Percentiles rank a stretch among this genome's conserved stretches.
These are phyloP conservation scores for Tritrichomonas musculus DNA, from an alignment of 208 protist species.

Conservation along the genomic window DNA sequence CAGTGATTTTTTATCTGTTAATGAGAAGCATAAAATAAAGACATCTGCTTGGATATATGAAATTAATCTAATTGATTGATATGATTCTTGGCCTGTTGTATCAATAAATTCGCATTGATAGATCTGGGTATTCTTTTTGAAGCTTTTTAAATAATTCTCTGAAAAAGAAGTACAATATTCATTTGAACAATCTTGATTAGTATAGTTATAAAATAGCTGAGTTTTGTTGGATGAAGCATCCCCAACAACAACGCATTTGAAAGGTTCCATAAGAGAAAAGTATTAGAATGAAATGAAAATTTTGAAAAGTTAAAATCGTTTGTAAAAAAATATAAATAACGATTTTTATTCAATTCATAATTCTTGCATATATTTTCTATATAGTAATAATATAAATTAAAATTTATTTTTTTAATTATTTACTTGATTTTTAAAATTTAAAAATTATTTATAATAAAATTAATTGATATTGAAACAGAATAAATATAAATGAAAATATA, in stretches of 20 bases:
- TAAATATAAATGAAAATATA: too few relatives aligned
- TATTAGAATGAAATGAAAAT: too few relatives aligned
- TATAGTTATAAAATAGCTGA: neutral
- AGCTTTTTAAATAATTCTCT: constrained; percentile 14
- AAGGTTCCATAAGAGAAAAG: too few relatives aligned
- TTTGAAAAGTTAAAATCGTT: too few relatives aligned
- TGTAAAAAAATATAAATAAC: too few relatives aligned
- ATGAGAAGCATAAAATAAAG: constrained; percentile 41
- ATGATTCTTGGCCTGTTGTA: constrained; percentile 42
- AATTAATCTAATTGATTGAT: neutral
- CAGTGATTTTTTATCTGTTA: constrained; percentile 52
- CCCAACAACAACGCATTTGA: constrained; percentile 21
- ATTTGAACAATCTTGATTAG: neutral
- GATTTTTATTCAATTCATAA: too few relatives aligned
- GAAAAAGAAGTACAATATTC: constrained; percentile 31
- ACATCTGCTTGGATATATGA: constrained; percentile 40
- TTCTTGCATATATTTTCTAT: too few relatives aligned
- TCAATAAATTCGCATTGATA: constrained; percentile 2
- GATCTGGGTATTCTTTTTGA: neutral
- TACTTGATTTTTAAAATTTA: too few relatives aligned
- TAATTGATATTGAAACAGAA: too few relatives aligned
- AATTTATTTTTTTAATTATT: too few relatives aligned
- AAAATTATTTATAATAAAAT: too few relatives aligned
- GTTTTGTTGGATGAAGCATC: constrained; percentile 21
- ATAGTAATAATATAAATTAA: too few relatives aligned